Evolutionary conservation across 2,329 filamentous ascomycete species (phyloP).

Genomic region (Colletotrichum plurivorum): DNA sequence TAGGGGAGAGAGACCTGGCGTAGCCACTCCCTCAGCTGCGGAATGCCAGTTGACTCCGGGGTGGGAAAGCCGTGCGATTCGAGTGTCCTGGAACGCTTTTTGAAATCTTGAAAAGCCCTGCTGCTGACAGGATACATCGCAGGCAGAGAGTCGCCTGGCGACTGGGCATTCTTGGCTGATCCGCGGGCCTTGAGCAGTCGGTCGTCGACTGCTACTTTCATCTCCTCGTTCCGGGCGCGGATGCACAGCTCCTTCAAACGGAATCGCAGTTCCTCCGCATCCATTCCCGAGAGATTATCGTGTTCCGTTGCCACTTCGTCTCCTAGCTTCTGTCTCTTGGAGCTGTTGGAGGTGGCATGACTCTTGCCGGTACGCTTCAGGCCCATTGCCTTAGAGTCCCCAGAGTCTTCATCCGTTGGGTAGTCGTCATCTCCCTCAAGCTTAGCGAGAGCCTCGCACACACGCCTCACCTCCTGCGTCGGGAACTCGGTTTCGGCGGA

Average conservation of each 20-base stretch:
- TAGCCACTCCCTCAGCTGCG: conserved; percentile 33
- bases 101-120: conserved; percentile 28
- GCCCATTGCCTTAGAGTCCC: too few species aligned
- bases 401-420: background rate
- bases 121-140: conserved; percentile 39
- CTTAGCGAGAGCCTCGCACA: background rate
- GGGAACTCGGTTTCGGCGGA: conserved; percentile 26
- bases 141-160: background rate
- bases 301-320: background rate
- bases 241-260: conserved; percentile 33
- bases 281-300: background rate
- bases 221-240: conserved; percentile 21
- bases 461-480: background rate
- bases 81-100: background rate
- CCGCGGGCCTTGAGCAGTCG: background rate
- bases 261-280: background rate
- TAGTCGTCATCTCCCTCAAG: conserved; percentile 1
- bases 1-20: conserved; percentile 15
- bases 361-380: background rate
- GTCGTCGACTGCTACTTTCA: conserved; percentile 14
- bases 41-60: conserved; percentile 32
- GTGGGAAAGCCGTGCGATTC: conserved; percentile 19
- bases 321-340: background rate
- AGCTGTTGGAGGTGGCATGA: background rate
- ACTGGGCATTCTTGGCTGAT: background rate